Base-by-base conservation (phyloP, 768 basidiomycete species). In the Russula sp. region DNA sequence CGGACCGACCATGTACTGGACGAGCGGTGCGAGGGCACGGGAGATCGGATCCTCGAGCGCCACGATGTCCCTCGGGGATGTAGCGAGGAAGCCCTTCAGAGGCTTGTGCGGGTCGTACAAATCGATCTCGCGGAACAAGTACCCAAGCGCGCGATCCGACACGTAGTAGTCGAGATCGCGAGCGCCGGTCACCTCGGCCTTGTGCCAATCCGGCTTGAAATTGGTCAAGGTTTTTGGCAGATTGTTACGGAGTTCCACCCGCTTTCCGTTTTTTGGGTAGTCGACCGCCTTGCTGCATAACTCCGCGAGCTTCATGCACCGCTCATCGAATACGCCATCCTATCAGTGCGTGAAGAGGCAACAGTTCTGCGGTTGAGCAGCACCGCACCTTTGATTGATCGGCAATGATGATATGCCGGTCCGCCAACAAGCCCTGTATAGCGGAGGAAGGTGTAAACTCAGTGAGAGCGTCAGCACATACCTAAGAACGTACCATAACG, bases 121-220 rank as follows among this genome's bases (percentile, higher is more conserved):
- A 14, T 68, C 70, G 64, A 91, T 84, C 13, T 75, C 78, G 11
- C 91, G 88, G 71, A 80, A 93, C 55, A 93, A 77, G 45, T 80
- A 72, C 6, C 91, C 91, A 9, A 94, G 79, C 0, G 88, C 89
- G 3, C 86, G 81, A 32, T 73, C 75, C 2, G 90, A 92, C 52
- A 78, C 75, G 69, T 93, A 93, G 74, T 88, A 88, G 66, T 90
- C 86, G 1, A 80, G 80, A 20, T 79, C 68, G 7, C 81, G 79
- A 22, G 82, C 82, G 6, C 75, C 71, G 1, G 69, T 69, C 8
- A 72, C 72, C 49, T 76, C 52, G 1, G 73, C 68, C 68, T 79
- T 80, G 62, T 89, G 83, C 90, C 90, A 92, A 70, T 92, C 90
- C 0, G 90, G 90, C 68, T 87, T 91, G 71, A 80, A 83, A 18